phyloP scores from a whole-genome alignment of 495 filamentous ascomycete species.

The Sporormia fimetaria region DNA sequence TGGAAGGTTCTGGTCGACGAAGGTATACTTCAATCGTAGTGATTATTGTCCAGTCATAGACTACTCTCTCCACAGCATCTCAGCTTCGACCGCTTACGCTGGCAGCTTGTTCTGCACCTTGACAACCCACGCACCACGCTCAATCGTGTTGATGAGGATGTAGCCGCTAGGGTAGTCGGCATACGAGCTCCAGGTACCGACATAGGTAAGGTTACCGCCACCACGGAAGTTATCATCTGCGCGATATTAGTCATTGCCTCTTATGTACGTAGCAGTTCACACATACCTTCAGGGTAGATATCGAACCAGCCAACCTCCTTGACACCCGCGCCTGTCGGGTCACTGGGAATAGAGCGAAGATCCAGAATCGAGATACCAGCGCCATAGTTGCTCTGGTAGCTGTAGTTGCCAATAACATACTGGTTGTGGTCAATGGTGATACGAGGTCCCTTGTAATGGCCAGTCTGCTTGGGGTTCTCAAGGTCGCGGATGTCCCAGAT shows the following conservation, averaged over 20 bases:
- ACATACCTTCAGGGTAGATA: conserved; percentile 48
- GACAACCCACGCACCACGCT: conserved; percentile 45
- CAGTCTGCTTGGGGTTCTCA: conserved; percentile 36
- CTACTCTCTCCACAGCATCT: too few species aligned
- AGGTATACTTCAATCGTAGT: too few species aligned
- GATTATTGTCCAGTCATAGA: too few species aligned
- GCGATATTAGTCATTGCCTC: too few species aligned
- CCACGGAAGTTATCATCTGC: conserved; percentile 36
- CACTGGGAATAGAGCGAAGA: conserved; percentile 38
- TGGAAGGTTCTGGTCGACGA: too few species aligned
- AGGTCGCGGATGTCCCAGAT: conserved; percentile 24
- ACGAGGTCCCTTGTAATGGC: conserved; percentile 38
- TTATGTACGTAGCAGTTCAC: too few species aligned
- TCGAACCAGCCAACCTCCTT: conserved; percentile 46
- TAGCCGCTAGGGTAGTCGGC: conserved; percentile 44
- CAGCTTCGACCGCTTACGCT: too few species aligned
- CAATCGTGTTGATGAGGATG: conserved; percentile 49
- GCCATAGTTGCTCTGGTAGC: conserved; percentile 49
- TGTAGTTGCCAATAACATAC: conserved; percentile 41
- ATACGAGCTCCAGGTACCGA: conserved; percentile 45
- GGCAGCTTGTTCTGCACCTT: conserved; percentile 3
- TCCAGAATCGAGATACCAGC: conserved; percentile 45
- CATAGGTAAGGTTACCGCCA: conserved; percentile 41
- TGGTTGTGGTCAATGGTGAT: conserved; percentile 50
- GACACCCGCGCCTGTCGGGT: conserved; percentile 42